These are phyloP conservation scores for Eleusine coracana DNA, from an alignment of 176 grass and related monocot species.

Conservation along the genomic window DNA sequence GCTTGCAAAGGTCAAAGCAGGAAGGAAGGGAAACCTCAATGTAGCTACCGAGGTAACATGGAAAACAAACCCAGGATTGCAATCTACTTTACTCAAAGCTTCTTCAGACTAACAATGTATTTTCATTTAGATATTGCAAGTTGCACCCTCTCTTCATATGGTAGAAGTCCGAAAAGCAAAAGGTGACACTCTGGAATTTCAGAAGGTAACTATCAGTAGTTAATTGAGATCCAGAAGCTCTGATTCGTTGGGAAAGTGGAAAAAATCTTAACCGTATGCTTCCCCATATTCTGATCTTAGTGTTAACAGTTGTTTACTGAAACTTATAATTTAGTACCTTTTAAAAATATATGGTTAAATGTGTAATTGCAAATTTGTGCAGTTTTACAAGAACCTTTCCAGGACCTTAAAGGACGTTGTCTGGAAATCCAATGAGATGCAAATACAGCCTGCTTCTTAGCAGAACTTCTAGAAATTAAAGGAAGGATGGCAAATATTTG, in stretches of 20 bases:
- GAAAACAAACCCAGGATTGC: constrained; percentile 20
- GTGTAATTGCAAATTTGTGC: constrained; percentile 9
- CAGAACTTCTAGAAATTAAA: not conserved
- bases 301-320: not conserved
- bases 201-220: constrained; percentile 60
- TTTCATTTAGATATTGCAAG: constrained; percentile 79
- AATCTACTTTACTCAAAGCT: not conserved
- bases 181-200: constrained; percentile 94
- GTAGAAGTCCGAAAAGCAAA: constrained; percentile 91
- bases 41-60: constrained; percentile 77
- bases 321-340: not conserved
- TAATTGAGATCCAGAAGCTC: not conserved
- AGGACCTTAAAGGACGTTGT: constrained; percentile 79
- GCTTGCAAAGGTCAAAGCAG: constrained; percentile 79
- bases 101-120: constrained; percentile 15
- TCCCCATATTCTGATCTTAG: not conserved
- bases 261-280: not conserved
- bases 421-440: constrained; percentile 81
- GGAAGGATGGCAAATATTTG: constrained; percentile 46
- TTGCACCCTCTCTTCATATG: constrained; percentile 93
- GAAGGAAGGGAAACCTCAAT: constrained; percentile 96
- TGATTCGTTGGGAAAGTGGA: not conserved
- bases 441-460: constrained; percentile 32
- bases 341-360: constrained; percentile 28
- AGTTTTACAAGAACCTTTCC: constrained; percentile 94